These are phyloP conservation scores for Alectoria sarmentosa DNA, from an alignment of 495 filamentous ascomycete species.

Conservation along the genomic window DNA sequence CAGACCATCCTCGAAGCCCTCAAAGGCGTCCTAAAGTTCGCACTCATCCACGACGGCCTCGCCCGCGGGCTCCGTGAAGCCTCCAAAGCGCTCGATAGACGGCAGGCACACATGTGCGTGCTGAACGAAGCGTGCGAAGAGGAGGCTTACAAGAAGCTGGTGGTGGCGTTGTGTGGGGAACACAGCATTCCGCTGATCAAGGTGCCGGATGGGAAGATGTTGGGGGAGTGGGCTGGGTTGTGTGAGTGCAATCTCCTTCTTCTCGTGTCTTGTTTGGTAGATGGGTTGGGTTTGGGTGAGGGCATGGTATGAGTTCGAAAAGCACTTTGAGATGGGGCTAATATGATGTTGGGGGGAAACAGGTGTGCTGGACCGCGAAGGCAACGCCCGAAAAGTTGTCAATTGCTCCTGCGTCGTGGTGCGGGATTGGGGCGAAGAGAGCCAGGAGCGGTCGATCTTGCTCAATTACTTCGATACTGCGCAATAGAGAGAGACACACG, in stretches of 20 bases:
- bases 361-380: conserved; percentile 98
- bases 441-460: conserved; percentile 92
- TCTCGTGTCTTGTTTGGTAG: neutral
- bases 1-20: conserved; percentile 98
- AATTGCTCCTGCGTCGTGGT: conserved; percentile 99
- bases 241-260: conserved; percentile 57
- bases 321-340: too few species aligned
- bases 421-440: conserved; percentile 99
- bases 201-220: conserved; percentile 98
- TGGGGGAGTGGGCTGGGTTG: conserved; percentile 99
- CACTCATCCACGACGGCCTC: conserved; percentile 98
- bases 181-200: conserved; percentile 99
- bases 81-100: conserved; percentile 91
- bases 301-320: too few species aligned
- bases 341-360: conserved; percentile 3
- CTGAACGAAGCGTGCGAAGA: conserved; percentile 98
- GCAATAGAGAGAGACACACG: conserved; percentile 40
- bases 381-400: conserved; percentile 98
- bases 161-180: conserved; percentile 94
- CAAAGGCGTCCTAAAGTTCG: conserved; percentile 88
- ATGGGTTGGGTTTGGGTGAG: too few species aligned
- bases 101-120: conserved; percentile 99
- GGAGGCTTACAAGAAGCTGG: conserved; percentile 99
- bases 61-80: conserved; percentile 97
- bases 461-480: conserved; percentile 99